Conservation (phyloP, 169 alveolate species). For the Perkinsus olseni region DNA sequence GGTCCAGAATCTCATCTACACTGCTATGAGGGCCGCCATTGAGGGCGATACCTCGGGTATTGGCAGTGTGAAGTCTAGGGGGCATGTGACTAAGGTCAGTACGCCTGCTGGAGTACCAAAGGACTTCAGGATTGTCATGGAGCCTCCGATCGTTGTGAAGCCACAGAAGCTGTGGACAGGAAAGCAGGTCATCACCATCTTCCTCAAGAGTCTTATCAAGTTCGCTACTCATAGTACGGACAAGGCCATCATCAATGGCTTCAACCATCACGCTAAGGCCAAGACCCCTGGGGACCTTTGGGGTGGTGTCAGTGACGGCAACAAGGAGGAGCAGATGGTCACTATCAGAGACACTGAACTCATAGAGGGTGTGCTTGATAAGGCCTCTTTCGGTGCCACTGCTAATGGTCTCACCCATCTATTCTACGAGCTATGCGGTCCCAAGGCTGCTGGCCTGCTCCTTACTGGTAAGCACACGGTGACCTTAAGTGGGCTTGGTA, state of each 20-base stretch:
- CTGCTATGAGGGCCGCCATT: not conserved
- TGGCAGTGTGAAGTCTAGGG: not conserved
- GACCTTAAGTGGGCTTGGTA: not conserved
- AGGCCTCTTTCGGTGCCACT: conserved; percentile 90
- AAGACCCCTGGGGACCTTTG: conserved; percentile 77
- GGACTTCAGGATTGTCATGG: conserved; percentile 25
- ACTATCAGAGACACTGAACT: conserved; percentile 71
- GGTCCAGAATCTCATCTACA: conserved; percentile 70
- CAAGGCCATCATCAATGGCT: not conserved
- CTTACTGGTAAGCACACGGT: conserved; percentile 18
- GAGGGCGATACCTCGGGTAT: not conserved
- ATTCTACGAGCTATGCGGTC: conserved; percentile 85
- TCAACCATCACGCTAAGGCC: conserved; percentile 39
- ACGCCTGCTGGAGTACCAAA: not conserved
- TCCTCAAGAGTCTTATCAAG: conserved; percentile 24
- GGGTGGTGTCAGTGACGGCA: conserved; percentile 65
- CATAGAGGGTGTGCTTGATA: conserved; percentile 91
- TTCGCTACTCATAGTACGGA: not conserved
- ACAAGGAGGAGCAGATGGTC: conserved; percentile 32
- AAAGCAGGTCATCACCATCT: conserved; percentile 65
- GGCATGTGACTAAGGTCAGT: not conserved
- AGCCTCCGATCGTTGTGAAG: conserved; percentile 83
- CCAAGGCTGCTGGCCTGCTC: conserved; percentile 81
- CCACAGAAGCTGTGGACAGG: conserved; percentile 94
- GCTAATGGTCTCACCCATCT: conserved; percentile 90